Conservation (phyloP, 208 protist species). For the Wallacemonas rigidus region DNA sequence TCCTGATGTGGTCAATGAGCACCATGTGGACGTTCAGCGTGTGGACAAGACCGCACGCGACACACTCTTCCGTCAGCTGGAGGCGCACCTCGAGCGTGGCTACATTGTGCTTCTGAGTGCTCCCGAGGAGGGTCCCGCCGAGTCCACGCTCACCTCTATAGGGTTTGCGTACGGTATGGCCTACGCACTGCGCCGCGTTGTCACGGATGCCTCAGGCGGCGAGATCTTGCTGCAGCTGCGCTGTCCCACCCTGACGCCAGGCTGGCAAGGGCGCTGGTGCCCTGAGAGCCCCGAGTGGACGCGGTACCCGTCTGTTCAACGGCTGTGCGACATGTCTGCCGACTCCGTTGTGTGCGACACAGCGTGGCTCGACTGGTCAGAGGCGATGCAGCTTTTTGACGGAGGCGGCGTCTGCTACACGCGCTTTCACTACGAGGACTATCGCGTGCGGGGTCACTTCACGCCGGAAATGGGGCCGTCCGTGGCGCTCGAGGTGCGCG, state of each 20-base stretch:
- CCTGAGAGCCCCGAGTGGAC: slow-evolving; percentile 35
- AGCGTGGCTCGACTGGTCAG: slow-evolving; percentile 63
- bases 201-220: slow-evolving; percentile 20
- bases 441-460: slow-evolving; percentile 58
- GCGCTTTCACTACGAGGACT: slow-evolving; percentile 37
- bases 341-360: slow-evolving; percentile 17
- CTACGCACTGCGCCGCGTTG: slow-evolving; percentile 39
- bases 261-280: slow-evolving; percentile 36
- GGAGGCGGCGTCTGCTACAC: slow-evolving; percentile 56
- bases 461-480: slow-evolving; percentile 31
- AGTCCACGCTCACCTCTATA: slow-evolving; percentile 13
- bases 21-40: slow-evolving; percentile 17
- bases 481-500: slow-evolving; percentile 46
- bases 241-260: slow-evolving; percentile 27
- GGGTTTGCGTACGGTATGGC: slow-evolving; percentile 47
- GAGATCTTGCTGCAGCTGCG: slow-evolving; percentile 39
- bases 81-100: slow-evolving; percentile 22
- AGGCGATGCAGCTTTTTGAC: slow-evolving; percentile 56
- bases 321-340: slow-evolving; percentile 21
- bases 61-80: slow-evolving; percentile 24
- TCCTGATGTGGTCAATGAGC: slow-evolving; percentile 19
- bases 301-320: slow-evolving; percentile 31
- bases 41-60: slow-evolving; percentile 33
- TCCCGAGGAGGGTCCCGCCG: slow-evolving; percentile 34
- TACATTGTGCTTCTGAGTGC: slow-evolving; percentile 45